Percentiles rank a stretch among this genome's conserved stretches.
Evolutionary conservation across 225 moss, liverwort and hornwort species (phyloP).

Genomic region (Takakia lepidozioides): DNA sequence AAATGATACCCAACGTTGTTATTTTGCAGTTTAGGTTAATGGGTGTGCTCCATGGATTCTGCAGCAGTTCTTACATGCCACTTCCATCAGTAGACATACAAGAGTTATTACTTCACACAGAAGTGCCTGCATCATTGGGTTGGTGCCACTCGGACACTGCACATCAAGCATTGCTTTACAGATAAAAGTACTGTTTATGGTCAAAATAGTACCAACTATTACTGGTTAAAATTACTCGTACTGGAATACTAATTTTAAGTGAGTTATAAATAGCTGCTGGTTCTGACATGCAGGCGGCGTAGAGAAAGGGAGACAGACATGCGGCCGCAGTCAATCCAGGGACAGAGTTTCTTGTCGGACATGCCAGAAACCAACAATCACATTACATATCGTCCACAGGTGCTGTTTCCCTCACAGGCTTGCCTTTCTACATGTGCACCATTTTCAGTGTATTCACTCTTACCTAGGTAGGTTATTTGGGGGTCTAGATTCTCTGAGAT

Average conservation of each 20-base stretch:
- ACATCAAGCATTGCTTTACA: too few relatives aligned
- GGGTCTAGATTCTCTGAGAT: too few relatives aligned
- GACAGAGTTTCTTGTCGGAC: conserved; percentile 42
- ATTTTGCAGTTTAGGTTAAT: too few relatives aligned
- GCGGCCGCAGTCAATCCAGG: conserved; percentile 28
- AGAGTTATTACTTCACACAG: too few relatives aligned
- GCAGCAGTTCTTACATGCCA: background rate
- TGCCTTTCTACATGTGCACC: background rate
- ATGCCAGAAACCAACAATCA: conserved; percentile 49
- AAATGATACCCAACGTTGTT: too few relatives aligned
- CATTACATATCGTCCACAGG: conserved; percentile 45
- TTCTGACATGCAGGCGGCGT: conserved; percentile 26
- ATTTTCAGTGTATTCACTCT: background rate
- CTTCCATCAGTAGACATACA: too few relatives aligned
- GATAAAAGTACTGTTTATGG: too few relatives aligned
- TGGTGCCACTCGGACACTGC: too few relatives aligned
- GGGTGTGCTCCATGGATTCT: background rate
- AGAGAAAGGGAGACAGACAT: conserved; percentile 30
- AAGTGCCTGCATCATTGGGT: too few relatives aligned
- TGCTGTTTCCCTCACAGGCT: conserved; percentile 8
- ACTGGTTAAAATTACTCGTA: too few relatives aligned
- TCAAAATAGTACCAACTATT: too few relatives aligned
- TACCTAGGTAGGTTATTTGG: background rate
- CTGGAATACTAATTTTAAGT: background rate
- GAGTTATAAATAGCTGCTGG: background rate